phyloP scores from a whole-genome alignment of 805 yeast genomes.

The Wickerhamomyces ciferrii region DNA sequence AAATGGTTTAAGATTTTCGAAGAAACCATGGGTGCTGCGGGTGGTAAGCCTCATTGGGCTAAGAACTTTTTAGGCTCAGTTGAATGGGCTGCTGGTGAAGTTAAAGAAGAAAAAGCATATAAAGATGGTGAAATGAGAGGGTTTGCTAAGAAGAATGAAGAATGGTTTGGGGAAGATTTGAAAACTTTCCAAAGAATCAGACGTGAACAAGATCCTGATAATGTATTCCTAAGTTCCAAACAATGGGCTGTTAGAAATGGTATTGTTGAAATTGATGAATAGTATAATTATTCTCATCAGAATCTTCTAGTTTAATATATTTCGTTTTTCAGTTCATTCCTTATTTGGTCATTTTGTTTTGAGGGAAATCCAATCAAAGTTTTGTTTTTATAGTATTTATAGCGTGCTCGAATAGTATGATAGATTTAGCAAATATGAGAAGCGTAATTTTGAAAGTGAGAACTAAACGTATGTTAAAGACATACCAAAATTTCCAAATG shows the following conservation, averaged over 20 bases:
- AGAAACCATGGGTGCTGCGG: slow-evolving; percentile 64
- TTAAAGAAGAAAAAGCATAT: slow-evolving; percentile 30
- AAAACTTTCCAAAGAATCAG: slow-evolving; percentile 57
- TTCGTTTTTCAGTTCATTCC: background rate
- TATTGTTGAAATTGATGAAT: slow-evolving; percentile 23
- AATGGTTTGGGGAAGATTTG: slow-evolving; percentile 79
- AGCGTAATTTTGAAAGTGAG: too few species aligned
- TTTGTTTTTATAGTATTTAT: background rate
- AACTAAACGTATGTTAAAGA: too few species aligned
- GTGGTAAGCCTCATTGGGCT: slow-evolving; percentile 99
- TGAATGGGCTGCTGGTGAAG: slow-evolving; percentile 25
- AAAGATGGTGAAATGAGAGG: slow-evolving; percentile 77
- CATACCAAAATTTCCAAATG: too few species aligned
- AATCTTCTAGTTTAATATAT: background rate
- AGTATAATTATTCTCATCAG: background rate
- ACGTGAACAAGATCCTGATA: slow-evolving; percentile 69
- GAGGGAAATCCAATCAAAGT: background rate
- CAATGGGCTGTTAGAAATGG: slow-evolving; percentile 86
- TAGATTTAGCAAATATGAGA: background rate
- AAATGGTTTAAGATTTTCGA: slow-evolving; percentile 87
- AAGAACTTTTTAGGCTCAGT: slow-evolving; percentile 77
- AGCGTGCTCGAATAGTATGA: background rate
- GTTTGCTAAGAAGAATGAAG: slow-evolving; percentile 57
- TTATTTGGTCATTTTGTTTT: background rate
- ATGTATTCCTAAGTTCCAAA: slow-evolving; percentile 71